Base-by-base conservation (phyloP, 2,329 filamentous ascomycete species). In the Neonectria magnoliae region DNA sequence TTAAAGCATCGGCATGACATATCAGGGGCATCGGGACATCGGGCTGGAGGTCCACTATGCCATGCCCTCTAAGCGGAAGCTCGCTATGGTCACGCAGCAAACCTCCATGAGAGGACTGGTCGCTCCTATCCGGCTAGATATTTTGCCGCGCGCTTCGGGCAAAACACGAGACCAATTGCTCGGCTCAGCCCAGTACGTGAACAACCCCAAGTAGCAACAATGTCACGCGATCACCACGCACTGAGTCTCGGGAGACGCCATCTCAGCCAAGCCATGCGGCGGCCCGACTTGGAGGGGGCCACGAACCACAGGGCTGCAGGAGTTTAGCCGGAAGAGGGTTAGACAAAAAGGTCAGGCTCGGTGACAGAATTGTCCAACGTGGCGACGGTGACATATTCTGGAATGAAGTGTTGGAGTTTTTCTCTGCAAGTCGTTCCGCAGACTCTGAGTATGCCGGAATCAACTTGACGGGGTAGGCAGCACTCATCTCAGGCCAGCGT, bases 271-370 rank as follows among this genome's bases (percentile, higher is more conserved):
- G 29, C n/a, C 48, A 51, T 33, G 29, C 48, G 31, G 48, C 27
- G 48, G 29, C 48, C 48, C 48, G 48, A 51, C 48, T 20, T 16
- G 27, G 25, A 27, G n/a, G 16, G 25, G 16, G 29, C 27, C 14
- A 33, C 18, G n/a, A 31, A 36, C 48, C 48, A 33, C 48, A 51
- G 48, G 48, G 48, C 48, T 51, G 48, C 48, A 51, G 48, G 18
- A 18, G 10, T 20, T 51, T n/a, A 5, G 8, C 48, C 48, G 29
- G 29, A 51, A 51, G 5, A 11, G 48, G 48, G n/a, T 51, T 33
- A 51, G 48, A 14, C 48, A 51, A 20, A 51, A 20, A 33, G 48
- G n/a, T 13, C n/a, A 4, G 18, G 38, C 3, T 51, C 29, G 48
- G 48, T 48, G 31, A 16, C 31, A n/a, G 45, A 50, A n/a, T 25